These are phyloP conservation scores for Wickerhamiella occidentalis DNA, from an alignment of 805 yeast genomes.

Conservation along the genomic window DNA sequence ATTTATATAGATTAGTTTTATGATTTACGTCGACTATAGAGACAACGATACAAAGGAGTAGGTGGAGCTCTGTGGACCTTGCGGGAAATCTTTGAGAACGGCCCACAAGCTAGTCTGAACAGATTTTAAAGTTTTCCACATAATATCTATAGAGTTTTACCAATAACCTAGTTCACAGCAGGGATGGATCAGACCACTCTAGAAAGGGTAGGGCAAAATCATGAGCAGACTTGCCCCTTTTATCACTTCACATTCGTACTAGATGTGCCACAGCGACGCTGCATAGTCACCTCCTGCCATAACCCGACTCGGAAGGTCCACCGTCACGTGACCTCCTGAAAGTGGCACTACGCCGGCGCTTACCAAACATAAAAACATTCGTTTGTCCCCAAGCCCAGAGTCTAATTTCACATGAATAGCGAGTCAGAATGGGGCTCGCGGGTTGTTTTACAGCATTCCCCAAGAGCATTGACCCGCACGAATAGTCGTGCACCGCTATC, in stretches of 20 bases:
- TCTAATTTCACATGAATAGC: background rate
- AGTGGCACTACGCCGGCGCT: background rate
- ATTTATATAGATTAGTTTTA: slow-evolving; percentile 1
- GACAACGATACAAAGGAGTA: no score
- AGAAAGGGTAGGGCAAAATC: no score
- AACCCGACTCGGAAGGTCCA: slow-evolving; percentile 1
- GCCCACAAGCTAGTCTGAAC: no score
- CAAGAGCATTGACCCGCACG: background rate
- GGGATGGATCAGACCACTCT: no score
- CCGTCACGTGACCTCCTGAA: background rate
- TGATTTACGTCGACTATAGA: background rate
- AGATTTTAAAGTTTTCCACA: no score
- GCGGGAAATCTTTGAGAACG: background rate
- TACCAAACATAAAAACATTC: slow-evolving; percentile 4
- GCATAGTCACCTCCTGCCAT: slow-evolving; percentile 1
- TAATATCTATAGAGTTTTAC: no score
- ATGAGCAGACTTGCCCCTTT: background rate
- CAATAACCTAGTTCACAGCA: no score
- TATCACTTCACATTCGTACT: background rate
- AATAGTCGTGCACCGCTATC: background rate
- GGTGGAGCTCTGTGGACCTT: no score
- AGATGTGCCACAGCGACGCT: background rate
- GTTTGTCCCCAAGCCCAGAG: background rate
- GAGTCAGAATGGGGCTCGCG: slow-evolving; percentile 1
- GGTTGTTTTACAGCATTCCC: background rate